Evolutionary conservation across 2,329 filamentous ascomycete genomes (phyloP).

Genomic region (Coleophoma cylindrospora): DNA sequence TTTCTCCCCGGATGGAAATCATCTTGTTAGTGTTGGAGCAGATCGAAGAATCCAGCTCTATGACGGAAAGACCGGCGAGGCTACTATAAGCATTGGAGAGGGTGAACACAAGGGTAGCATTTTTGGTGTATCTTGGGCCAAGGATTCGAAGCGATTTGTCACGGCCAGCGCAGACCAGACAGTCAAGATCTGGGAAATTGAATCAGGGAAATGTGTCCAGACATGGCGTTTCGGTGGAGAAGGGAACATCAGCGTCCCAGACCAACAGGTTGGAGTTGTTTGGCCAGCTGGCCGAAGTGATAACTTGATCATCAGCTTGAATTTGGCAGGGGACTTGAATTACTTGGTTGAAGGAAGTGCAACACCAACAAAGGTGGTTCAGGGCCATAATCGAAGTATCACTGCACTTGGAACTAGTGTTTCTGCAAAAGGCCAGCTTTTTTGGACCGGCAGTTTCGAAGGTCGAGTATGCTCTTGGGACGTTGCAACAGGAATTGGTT

Average conservation of each 20-base stretch:
- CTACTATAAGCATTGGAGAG: slow-evolving; percentile 70
- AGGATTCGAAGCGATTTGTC: slow-evolving; percentile 79
- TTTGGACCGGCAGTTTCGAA: slow-evolving; percentile 91
- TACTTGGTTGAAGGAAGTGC: slow-evolving; percentile 73
- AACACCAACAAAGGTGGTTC: slow-evolving; percentile 65
- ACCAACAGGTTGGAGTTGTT: slow-evolving; percentile 93
- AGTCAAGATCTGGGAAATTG: slow-evolving; percentile 89
- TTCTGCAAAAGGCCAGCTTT: slow-evolving; percentile 44
- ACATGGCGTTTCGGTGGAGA: slow-evolving; percentile 82
- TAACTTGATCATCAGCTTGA: slow-evolving; percentile 84
- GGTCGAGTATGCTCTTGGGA: slow-evolving; percentile 86
- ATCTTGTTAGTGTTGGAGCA: slow-evolving; percentile 83
- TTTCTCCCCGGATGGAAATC: slow-evolving; percentile 83
- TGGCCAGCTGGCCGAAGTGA: slow-evolving; percentile 81
- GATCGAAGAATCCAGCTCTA: slow-evolving; percentile 92
- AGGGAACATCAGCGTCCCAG: slow-evolving; percentile 61
- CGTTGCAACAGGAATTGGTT: slow-evolving; percentile 60
- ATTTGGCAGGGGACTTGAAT: slow-evolving; percentile 82
- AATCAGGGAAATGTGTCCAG: slow-evolving; percentile 70
- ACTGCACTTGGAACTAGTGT: slow-evolving; percentile 65
- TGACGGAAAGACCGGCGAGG: slow-evolving; percentile 91
- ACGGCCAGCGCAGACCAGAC: slow-evolving; percentile 94
- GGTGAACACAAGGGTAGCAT: slow-evolving; percentile 90
- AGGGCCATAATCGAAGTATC: slow-evolving; percentile 88
- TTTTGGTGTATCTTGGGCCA: slow-evolving; percentile 85